These are phyloP conservation scores for Thielaviopsis musarum DNA, from an alignment of 2,329 filamentous ascomycete species.

Conservation along the genomic window DNA sequence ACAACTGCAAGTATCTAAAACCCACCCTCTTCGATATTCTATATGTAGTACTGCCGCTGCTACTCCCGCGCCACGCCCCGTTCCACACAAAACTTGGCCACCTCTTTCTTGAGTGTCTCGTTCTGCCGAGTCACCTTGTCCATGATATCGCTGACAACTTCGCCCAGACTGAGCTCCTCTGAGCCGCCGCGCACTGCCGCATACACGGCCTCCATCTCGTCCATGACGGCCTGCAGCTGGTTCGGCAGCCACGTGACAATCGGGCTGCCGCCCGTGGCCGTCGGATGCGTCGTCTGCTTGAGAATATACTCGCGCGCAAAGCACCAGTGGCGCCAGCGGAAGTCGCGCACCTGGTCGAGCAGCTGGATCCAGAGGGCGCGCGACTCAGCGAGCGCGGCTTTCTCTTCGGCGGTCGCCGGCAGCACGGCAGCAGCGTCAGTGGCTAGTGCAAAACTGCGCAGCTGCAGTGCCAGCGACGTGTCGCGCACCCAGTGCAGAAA, in stretches of 20 bases:
- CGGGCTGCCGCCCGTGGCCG: constrained; percentile 63
- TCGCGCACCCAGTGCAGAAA: constrained; percentile 59
- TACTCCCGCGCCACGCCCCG: constrained; percentile 24
- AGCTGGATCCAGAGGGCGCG: constrained; percentile 45
- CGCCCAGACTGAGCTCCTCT: constrained; percentile 27
- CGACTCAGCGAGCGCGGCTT: constrained; percentile 32
- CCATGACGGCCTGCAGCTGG: constrained; percentile 58
- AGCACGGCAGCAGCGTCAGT: constrained; percentile 15
- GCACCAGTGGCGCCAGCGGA: constrained; percentile 73
- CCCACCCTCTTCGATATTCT: too few species aligned
- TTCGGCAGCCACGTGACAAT: constrained; percentile 78
- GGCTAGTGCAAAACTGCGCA: constrained; percentile 42
- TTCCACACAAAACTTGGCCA: constrained; percentile 56
- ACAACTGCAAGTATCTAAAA: too few species aligned
- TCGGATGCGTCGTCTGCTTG: constrained; percentile 59
- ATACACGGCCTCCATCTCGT: constrained; percentile 48
- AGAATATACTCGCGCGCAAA: constrained; percentile 75
- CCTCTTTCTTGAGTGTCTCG: constrained; percentile 53
- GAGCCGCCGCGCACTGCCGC: constrained; percentile 26
- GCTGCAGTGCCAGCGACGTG: constrained; percentile 29
- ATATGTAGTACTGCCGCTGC: too few species aligned
- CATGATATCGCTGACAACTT: constrained; percentile 43
- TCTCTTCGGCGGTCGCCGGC: constrained; percentile 14
- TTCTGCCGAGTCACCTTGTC: constrained; percentile 46
- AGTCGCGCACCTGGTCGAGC: constrained; percentile 62